These are phyloP conservation scores for Penicillium simplicissimum DNA, from an alignment of 495 filamentous ascomycete genomes.

Conservation along the genomic window DNA sequence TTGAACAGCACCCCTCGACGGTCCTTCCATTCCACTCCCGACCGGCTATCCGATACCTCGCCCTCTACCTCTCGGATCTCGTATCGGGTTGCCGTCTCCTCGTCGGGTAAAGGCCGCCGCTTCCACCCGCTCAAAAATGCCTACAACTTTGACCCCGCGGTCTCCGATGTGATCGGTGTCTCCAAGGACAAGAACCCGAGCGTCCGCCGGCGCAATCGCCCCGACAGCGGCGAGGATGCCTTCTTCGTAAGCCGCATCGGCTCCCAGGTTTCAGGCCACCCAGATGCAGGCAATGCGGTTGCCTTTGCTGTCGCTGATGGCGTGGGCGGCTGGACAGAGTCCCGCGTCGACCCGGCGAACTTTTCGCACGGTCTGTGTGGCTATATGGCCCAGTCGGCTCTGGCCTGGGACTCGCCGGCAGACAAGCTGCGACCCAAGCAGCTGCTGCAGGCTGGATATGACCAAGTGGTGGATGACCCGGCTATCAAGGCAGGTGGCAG, in stretches of 20 bases:
- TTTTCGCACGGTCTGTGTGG: slow-evolving; percentile 95
- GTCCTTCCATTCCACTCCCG: slow-evolving; percentile 34
- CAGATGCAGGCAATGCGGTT: slow-evolving; percentile 42
- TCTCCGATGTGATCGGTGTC: slow-evolving; percentile 51
- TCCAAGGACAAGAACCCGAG: slow-evolving; percentile 36
- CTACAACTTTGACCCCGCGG: slow-evolving; percentile 73
- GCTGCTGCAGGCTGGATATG: slow-evolving; percentile 82
- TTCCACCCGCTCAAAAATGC: slow-evolving; percentile 70
- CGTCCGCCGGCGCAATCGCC: slow-evolving; percentile 47
- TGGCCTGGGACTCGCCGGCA: slow-evolving; percentile 43
- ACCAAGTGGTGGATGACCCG: slow-evolving; percentile 71
- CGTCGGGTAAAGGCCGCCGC: slow-evolving; percentile 72
- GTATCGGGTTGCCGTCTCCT: slow-evolving; percentile 56
- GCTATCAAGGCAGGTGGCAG: slow-evolving; percentile 79
- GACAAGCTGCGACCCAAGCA: slow-evolving; percentile 60
- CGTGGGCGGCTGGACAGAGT: slow-evolving; percentile 91
- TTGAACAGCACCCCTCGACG: slow-evolving; percentile 14
- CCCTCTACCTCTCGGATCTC: slow-evolving; percentile 35
- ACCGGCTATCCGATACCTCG: slow-evolving; percentile 15
- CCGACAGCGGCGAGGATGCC: slow-evolving; percentile 88
- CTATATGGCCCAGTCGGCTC: slow-evolving; percentile 78
- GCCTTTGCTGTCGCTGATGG: slow-evolving; percentile 92
- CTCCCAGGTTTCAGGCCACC: slow-evolving; percentile 23
- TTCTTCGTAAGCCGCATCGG: slow-evolving; percentile 86
- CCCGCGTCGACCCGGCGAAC: slow-evolving; percentile 87